Percentiles rank a stretch among this genome's conserved stretches.
Evolutionary conservation across 371 early-diverging fungal species (phyloP).

Genomic region (Dichotomocladium elegans): DNA sequence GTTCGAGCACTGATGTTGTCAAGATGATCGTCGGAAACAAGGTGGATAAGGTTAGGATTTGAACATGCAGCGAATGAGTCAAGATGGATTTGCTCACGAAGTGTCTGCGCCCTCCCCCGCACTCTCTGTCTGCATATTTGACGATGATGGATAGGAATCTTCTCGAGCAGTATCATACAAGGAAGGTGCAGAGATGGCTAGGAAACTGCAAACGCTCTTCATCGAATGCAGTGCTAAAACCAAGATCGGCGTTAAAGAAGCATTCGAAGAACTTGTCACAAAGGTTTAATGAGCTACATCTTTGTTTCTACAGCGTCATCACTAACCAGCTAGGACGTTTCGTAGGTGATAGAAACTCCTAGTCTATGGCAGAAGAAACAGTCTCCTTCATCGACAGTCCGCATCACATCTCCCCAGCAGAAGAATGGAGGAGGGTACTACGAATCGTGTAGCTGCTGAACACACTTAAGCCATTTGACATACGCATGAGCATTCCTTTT

Average conservation of each 20-base stretch:
- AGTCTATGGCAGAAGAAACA: conserved; percentile 71
- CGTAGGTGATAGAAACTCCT: conserved; percentile 73
- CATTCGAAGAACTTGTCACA: conserved; percentile 85
- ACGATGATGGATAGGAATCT: conserved; percentile 49
- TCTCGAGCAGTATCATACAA: conserved; percentile 79
- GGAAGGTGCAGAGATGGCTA: conserved; percentile 89
- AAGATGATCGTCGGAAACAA: conserved; percentile 98
- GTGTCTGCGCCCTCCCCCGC: background rate
- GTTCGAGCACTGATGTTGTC: conserved; percentile 79
- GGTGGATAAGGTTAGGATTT: conserved; percentile 77
- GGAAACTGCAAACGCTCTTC: conserved; percentile 83
- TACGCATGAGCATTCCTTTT: too few species aligned
- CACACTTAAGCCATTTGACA: too few species aligned
- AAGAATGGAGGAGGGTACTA: background rate
- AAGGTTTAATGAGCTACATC: conserved; percentile 51
- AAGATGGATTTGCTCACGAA: too few species aligned
- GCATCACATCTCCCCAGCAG: conserved; percentile 6
- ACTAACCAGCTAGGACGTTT: background rate
- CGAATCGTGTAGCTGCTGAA: conserved; percentile 7
- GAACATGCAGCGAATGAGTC: too few species aligned
- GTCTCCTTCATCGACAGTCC: conserved; percentile 30
- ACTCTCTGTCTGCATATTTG: background rate
- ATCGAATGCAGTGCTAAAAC: conserved; percentile 96
- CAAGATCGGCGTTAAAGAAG: conserved; percentile 80
- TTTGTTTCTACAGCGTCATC: background rate